Evolutionary conservation across 164 flowering plant genomes (phyloP), one percentile per base, ranked within the genome.

Genomic region (Akebia trifoliata): DNA sequence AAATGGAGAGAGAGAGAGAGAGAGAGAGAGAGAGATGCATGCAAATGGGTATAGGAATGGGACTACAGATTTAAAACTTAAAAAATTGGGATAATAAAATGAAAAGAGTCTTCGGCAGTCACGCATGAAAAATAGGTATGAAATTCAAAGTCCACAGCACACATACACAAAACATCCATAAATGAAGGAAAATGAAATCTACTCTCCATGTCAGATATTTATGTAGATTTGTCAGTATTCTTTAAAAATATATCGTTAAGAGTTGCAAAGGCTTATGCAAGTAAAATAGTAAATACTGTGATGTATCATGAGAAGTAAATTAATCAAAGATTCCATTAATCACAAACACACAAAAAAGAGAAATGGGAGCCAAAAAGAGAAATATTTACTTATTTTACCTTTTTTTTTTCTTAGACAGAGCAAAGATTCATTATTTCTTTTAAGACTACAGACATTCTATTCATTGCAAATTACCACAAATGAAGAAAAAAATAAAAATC

Each of bases 141-240:
- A 21, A 34, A 2, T 6, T 14, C 2, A 14, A 44, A 31, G 14
- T 8, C 37, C 26, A 38, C 4, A 37, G 8, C 2, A 14, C 2
- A 6, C 2, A 30, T n/a, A 17, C 10, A n/a, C 17, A 26, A 14
- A 28, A 10, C 14, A 26, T 15, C 29, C 20, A n/a, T 18, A 25
- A 53, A 36, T 11, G 40, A 49, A 28, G 22, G 17, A 50, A 65
- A 34, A 65, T 1, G 17, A 26, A 44, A 52, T 8, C 37, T 56
- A 47, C 42, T 55, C 34, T 36, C 50, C 37, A 42, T 32, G 46
- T 59, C 64, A 63, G 46, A 69, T 66, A 44, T 66, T 59, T 37
- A 50, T 59, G 68, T 63, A 62, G 76, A 60, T 62, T 62, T 43
- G 29, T 56, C 26, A 56, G 35, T 42, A 3, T 29, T 11, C 14